Conservation (phyloP, 805 yeast species). For the Candida tibetensis region DNA sequence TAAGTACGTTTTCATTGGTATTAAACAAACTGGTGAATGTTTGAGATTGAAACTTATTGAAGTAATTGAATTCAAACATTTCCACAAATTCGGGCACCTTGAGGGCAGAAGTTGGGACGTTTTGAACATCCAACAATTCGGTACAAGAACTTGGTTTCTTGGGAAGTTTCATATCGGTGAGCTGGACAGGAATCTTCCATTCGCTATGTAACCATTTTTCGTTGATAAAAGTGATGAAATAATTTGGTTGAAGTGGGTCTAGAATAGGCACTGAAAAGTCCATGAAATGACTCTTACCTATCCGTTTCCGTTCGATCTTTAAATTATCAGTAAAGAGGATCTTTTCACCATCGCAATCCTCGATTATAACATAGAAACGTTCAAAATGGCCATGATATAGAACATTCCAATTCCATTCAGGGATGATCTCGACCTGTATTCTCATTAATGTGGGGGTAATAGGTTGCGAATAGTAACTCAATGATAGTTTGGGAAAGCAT, state of each 20-base stretch:
- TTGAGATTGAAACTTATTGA: constrained; percentile 76
- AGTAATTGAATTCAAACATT: constrained; percentile 47
- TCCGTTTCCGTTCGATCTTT: constrained; percentile 46
- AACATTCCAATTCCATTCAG: constrained; percentile 78
- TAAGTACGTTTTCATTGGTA: constrained; percentile 55
- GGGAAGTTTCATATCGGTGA: constrained; percentile 55
- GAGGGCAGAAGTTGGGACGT: constrained; percentile 49
- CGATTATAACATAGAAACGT: constrained; percentile 67
- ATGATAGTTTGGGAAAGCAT: constrained; percentile 67
- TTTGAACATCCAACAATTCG: constrained; percentile 49
- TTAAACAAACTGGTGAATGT: constrained; percentile 58
- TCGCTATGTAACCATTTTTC: constrained; percentile 86
- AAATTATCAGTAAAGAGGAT: constrained; percentile 60
- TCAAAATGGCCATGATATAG: constrained; percentile 63
- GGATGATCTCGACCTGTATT: constrained; percentile 63
- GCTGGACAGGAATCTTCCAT: constrained; percentile 55
- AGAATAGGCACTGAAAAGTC: constrained; percentile 63
- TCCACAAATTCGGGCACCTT: constrained; percentile 46
- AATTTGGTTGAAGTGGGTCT: constrained; percentile 64
- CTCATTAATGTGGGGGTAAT: constrained; percentile 65
- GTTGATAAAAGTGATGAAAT: constrained; percentile 68
- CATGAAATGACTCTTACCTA: constrained; percentile 53
- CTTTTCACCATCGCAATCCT: constrained; percentile 79
- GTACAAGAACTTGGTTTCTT: constrained; percentile 63
- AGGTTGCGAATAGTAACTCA: constrained; percentile 70